phyloP scores from a whole-genome alignment of 2,329 filamentous ascomycete species.

The Chaetomium globosum region DNA sequence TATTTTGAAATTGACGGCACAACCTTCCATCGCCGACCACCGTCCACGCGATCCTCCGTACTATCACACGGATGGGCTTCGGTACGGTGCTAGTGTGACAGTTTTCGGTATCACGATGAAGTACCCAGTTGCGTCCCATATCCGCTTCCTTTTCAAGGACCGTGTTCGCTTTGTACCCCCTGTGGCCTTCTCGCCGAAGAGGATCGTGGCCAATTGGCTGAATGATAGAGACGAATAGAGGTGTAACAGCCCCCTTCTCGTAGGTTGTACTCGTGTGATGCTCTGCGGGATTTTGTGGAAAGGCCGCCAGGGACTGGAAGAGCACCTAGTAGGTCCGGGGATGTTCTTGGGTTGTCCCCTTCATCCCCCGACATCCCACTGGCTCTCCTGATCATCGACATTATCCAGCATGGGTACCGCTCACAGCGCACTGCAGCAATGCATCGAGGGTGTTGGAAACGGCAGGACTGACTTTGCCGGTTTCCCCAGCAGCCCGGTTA shows the following conservation, averaged over 20 bases:
- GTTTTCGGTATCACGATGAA: not conserved
- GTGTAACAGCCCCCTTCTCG: not conserved
- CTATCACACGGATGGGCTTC: not conserved
- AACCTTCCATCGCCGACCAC: not conserved
- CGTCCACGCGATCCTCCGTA: not conserved
- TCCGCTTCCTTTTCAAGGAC: not conserved
- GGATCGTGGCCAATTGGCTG: not conserved
- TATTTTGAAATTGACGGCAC: not conserved
- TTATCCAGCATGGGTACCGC: slow-evolving; percentile 47
- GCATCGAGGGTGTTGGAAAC: slow-evolving; percentile 52
- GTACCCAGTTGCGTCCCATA: not conserved
- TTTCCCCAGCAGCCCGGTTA: slow-evolving; percentile 47
- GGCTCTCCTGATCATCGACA: not conserved
- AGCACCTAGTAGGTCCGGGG: not conserved
- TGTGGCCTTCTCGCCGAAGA: not conserved
- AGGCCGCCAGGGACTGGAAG: not conserved
- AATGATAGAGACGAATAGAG: not conserved
- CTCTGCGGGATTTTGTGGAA: not conserved
- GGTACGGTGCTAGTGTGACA: not conserved
- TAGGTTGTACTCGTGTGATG: not conserved
- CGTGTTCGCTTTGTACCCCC: not conserved
- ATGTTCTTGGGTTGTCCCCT: not conserved
- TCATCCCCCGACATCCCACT: not conserved
- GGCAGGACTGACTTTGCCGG: slow-evolving; percentile 51
- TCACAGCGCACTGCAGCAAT: slow-evolving; percentile 48